Base-by-base conservation (phyloP, 2,329 filamentous ascomycete species). In the Coccinonectria pachysandricola region DNA sequence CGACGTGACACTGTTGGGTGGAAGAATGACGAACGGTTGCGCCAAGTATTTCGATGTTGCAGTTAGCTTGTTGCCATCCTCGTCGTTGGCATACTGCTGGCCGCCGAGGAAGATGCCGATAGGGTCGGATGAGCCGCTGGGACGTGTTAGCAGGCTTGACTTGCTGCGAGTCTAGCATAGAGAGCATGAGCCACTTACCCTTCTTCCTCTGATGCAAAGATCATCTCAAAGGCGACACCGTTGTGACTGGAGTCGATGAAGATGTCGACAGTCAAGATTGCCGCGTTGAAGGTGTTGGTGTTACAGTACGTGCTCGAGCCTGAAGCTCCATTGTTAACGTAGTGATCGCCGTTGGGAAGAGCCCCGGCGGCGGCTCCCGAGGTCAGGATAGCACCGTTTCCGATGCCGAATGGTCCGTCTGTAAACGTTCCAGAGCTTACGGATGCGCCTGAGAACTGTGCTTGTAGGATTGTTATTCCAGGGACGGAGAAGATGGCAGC, bases 191-290 rank as follows among this genome's bases (percentile, higher is more conserved):
- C 10, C 4, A 17, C 17, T n/a, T 28, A 39, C 36, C 21, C 25
- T 19, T 26, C 19, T 23, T 35, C 33, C 21, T 40, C 27, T 13
- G 37, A 31, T 5, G 37, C 33, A 8, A 40, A 7, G 5, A 39
- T 32, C 18, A 34, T 13, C 17, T 40, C 16, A 6, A 39, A 11
- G 15, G 24, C 6, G 4, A 40, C 2, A 2, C 37, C 37, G 2
- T 4, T 16, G 8, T 30, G 32, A 4, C 12, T 1, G 0, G 23
- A 6, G 6, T 21, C 4, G 0, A 40, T 4, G 2, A 23, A 1
- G 2, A 40, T n/a, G n/a, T 34, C 27, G 1, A 31, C 28, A 2
- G 19, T 31, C 10, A 40, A 14, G 17, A 38, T 16, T 4, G 38
- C 28, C 3, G 19, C 19, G 19, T 35, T 27, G 22, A 25, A 19